phyloP scores from a whole-genome alignment of 139 green algal species.

The Zygnema cylindricum region DNA sequence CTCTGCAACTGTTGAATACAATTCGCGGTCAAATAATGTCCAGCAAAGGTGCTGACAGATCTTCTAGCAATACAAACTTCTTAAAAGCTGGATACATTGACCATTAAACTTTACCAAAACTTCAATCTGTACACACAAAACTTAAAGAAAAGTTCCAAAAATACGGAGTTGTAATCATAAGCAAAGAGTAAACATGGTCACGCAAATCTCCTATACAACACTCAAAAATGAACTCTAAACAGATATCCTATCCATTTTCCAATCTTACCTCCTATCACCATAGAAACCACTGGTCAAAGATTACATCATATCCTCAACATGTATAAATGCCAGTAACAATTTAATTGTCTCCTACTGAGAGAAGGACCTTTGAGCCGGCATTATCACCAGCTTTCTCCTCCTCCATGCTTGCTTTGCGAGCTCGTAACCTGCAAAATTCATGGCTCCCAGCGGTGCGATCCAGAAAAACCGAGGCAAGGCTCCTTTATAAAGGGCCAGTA shows the following conservation, averaged over 20 bases:
- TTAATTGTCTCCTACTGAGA: too few species aligned
- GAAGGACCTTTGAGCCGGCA: background rate
- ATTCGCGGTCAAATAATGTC: too few species aligned
- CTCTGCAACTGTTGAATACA: too few species aligned
- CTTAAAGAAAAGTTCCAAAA: background rate
- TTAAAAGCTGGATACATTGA: too few species aligned
- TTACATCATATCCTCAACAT: too few species aligned
- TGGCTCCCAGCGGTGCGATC: constrained; percentile 77
- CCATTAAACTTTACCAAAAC: too few species aligned
- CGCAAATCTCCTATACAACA: background rate
- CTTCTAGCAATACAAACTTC: too few species aligned
- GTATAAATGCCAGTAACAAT: too few species aligned
- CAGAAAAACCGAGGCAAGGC: constrained; percentile 72
- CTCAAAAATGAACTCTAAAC: background rate
- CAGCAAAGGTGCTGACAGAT: too few species aligned
- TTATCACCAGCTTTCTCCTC: constrained; percentile 35
- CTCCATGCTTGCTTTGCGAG: constrained; percentile 75
- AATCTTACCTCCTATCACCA: background rate
- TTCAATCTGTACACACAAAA: constrained; percentile 1
- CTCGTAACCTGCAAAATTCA: constrained; percentile 83
- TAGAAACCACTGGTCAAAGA: too few species aligned
- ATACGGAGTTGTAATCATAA: background rate
- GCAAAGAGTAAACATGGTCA: background rate
- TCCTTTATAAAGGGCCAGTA: constrained; percentile 73
- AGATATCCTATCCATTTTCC: background rate